Conservation (phyloP, 768 basidiomycete species). For the Lactarius psammicola region DNA sequence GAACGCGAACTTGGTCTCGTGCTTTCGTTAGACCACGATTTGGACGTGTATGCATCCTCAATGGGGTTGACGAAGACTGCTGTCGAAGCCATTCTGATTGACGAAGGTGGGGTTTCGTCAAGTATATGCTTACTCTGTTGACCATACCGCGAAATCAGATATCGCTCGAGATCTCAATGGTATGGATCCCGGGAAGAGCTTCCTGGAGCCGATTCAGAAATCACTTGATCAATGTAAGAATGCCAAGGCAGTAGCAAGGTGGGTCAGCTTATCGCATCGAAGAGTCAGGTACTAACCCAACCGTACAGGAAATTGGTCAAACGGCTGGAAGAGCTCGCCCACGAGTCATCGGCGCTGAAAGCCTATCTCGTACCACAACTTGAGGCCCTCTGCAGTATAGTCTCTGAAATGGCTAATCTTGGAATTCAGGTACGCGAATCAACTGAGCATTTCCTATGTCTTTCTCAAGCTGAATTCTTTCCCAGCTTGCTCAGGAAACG, state of each 20-base stretch:
- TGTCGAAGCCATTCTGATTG: conserved; percentile 65
- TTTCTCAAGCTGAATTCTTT: conserved; percentile 3
- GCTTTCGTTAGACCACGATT: conserved; percentile 80
- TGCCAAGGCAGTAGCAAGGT: conserved; percentile 76
- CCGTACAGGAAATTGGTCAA: conserved; percentile 76
- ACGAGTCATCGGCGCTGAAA: conserved; percentile 70
- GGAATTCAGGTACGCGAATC: conserved; percentile 72
- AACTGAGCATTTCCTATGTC: neutral
- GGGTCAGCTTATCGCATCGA: neutral
- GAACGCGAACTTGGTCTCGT: conserved; percentile 87
- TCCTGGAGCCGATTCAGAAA: conserved; percentile 80
- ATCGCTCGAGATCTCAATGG: conserved; percentile 70
- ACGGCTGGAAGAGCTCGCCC: conserved; percentile 75
- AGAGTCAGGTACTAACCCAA: neutral
- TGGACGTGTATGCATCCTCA: conserved; percentile 92
- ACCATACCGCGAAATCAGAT: conserved; percentile 45
- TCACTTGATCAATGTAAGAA: conserved; percentile 79
- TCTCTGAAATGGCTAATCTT: conserved; percentile 84
- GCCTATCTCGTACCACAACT: conserved; percentile 69
- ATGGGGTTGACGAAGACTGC: conserved; percentile 89
- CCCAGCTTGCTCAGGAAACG: conserved; percentile 83
- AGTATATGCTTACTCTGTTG: neutral
- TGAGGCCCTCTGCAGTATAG: conserved; percentile 64
- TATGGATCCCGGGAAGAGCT: conserved; percentile 66
- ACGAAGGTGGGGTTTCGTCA: conserved; percentile 56